These are phyloP conservation scores for Trametes villosa DNA, from an alignment of 768 basidiomycete genomes.

Conservation along the genomic window DNA sequence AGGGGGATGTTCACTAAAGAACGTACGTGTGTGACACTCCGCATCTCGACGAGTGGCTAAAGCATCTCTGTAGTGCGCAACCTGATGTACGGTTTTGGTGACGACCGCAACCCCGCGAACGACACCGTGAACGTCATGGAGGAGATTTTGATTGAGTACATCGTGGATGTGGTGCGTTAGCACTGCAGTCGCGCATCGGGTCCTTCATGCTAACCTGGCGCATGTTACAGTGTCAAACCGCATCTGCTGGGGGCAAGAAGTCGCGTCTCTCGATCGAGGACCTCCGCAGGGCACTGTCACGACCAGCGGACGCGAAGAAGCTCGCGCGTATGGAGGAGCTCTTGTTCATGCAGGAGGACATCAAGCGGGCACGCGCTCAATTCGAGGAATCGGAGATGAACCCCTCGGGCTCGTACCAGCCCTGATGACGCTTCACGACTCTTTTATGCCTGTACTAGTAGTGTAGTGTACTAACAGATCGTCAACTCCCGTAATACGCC, in stretches of 20 bases:
- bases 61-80: constrained; percentile 61
- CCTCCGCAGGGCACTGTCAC: constrained; percentile 75
- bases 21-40: constrained; percentile 49
- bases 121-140: constrained; percentile 94
- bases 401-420: constrained; percentile 49
- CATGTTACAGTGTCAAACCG: constrained; percentile 64
- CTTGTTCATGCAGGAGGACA: constrained; percentile 92
- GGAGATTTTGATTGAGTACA: constrained; percentile 89
- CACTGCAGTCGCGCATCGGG: constrained; percentile 11
- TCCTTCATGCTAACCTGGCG: neutral
- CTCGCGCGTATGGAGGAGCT: constrained; percentile 91
- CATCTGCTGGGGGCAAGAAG: constrained; percentile 71
- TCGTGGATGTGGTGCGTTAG: constrained; percentile 82
- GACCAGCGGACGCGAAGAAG: constrained; percentile 90
- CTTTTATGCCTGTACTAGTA: constrained; percentile 9
- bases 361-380: constrained; percentile 83
- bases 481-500: neutral
- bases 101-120: constrained; percentile 84
- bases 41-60: constrained; percentile 2
- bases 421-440: neutral
- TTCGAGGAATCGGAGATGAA: constrained; percentile 63
- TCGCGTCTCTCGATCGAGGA: constrained; percentile 85
- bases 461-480: constrained; percentile 2
- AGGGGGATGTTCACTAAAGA: constrained; percentile 84
- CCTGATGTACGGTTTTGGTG: constrained; percentile 93